Base-by-base conservation (phyloP, 192 early-diverging fungal genomes). In the Gamsiella multidivaricata region DNA sequence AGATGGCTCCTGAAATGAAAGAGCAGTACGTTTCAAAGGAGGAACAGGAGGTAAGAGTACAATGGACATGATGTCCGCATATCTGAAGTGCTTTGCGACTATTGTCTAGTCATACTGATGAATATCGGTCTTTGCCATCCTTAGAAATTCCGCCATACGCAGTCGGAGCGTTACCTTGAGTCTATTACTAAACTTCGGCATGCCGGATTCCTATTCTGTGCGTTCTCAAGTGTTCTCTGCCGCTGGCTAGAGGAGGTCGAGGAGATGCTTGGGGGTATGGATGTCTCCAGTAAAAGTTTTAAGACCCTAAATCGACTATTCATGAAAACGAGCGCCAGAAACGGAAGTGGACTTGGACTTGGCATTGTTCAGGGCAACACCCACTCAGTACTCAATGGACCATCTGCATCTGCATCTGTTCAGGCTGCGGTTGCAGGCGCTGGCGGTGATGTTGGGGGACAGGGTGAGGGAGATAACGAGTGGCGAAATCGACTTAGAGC, bases 201-300 rank as follows among this genome's bases (percentile, higher is more conserved):
- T n/a, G 47, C 66, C 10, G 87, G 83, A 2, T 59, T 86, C 12
- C 47, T 84, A 12, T 86, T 88, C 39, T 62, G 67, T 20, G 56
- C 58, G 0, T 81, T 83, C 26, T 69, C 85, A 23, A 41, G 50
- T 17, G 61, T 88, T 12, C 57, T 88, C 10, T 66, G 76, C 33
- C 63, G 42, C 12, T 88, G 87, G 87, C 61, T 88, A 17, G 73
- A 81, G 43, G 55, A 80, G 1, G 70, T 81, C 8, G 61, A 81
- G 36, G 54, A 43, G 8, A 51, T 71, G 37, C 69, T 83, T 26
- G 66, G 65, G 1, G 71, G 61, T 26, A 42, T 64, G 61, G 61
- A 78, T 28, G 14, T 50, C 14, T 36, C 54, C 20, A 69, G 66
- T 41, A 69, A 32, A 33, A 36, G 20, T 14, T 78, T 69, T 47